Base-by-base conservation (phyloP, 768 basidiomycete genomes). In the Tricholoma hemisulphureum region DNA sequence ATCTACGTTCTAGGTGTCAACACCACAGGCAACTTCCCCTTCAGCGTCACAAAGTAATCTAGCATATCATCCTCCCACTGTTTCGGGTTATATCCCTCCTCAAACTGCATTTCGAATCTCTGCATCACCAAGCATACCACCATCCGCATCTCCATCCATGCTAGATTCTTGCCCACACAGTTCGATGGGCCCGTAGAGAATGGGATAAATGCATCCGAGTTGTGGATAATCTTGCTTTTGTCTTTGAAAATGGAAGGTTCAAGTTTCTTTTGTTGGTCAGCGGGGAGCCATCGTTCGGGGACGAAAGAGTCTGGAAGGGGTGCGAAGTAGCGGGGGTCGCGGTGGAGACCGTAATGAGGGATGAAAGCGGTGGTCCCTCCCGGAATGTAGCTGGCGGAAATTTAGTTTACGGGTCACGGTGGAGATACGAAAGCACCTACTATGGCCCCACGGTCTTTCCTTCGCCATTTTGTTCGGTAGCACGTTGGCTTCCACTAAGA, bases 401-500 rank as follows among this genome's bases (percentile, higher is more conserved):
- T 4, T 55, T 48, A 53, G n/a, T 14, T 10, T n/a, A n/a, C 14
- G 41, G 14, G 61, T 53, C 56, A 39, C 29, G 20, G 48, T 29
- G 13, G 49, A 35, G n/a, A 56, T 34, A 16, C 51, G 4, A 9
- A 34, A 34, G 24, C 29, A 67, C 79, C 34, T 58, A 81, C 80
- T 74, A 69, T 51, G 71, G 57, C n/a, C 78, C 79, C 10, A 80
- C 66, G 9, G 65, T 29, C 51, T 71, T 73, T 50, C 75, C 78
- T 11, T 72, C 76, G 39, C 67, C 71, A 13, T 72, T 69, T 52
- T 60, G 67, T 1, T 67, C 71, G 3, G 71, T 68, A 14, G 70
- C 70, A 29, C 83, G 78, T 57, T 80, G 79, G 45, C 75, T 73
- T 28, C 80, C 80, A 51, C 76, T 77, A 32, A 81, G 73, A 29